phyloP scores from a whole-genome alignment of 2,329 filamentous ascomycete genomes.

The Colletotrichum gigasporum region DNA sequence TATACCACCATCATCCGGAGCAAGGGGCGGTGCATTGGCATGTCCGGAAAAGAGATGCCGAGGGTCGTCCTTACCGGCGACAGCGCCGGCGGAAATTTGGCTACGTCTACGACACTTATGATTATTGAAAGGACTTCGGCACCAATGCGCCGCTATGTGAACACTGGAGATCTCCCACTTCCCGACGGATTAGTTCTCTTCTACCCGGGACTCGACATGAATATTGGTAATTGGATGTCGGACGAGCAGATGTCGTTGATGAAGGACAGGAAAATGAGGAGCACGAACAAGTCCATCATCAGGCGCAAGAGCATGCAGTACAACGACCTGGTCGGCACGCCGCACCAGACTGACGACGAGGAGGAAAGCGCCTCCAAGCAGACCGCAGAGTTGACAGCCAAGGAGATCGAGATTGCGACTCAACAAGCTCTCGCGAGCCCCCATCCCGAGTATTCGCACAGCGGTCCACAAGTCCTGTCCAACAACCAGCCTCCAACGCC shows the following conservation, averaged over 20 bases:
- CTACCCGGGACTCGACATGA: constrained; percentile 94
- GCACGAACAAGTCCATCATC: constrained; percentile 81
- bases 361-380: constrained; percentile 55
- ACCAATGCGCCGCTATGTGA: constrained; percentile 63
- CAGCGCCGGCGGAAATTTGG: constrained; percentile 59
- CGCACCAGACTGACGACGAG: constrained; percentile 82
- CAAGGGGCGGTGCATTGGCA: constrained; percentile 52
- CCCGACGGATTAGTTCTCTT: constrained; percentile 86
- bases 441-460: constrained; percentile 62
- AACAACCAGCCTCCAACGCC: constrained; percentile 11
- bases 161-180: constrained; percentile 69
- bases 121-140: constrained; percentile 75
- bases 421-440: constrained; percentile 43
- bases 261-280: constrained; percentile 80
- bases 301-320: constrained; percentile 91
- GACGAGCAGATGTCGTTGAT: constrained; percentile 98
- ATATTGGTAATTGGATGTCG: constrained; percentile 99
- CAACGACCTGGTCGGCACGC: constrained; percentile 82
- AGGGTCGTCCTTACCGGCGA: constrained; percentile 57
- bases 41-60: constrained; percentile 50
- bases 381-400: constrained; percentile 32
- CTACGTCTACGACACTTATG: constrained; percentile 83
- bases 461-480: constrained; percentile 47
- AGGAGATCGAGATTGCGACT: constrained; percentile 25
- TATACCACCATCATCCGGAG: constrained; percentile 49